These are phyloP conservation scores for Yarrowia alimentaria DNA, from an alignment of 805 yeast genomes.

Conservation along the genomic window DNA sequence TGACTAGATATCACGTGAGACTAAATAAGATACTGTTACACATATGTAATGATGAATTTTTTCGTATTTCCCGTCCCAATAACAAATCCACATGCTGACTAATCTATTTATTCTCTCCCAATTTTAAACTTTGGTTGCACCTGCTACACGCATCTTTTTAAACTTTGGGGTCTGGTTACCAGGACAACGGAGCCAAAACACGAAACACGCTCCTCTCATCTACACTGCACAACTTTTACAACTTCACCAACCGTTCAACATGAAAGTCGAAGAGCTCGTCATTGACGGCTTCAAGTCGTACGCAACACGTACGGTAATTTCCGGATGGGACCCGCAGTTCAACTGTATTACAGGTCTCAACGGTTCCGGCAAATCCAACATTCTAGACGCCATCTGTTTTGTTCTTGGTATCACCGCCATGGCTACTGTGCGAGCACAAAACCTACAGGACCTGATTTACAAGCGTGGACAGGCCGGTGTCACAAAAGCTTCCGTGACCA, in stretches of 20 bases:
- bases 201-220: constrained; percentile 22
- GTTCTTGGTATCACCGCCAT: constrained; percentile 95
- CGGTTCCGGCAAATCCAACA: constrained; percentile 97
- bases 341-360: constrained; percentile 97
- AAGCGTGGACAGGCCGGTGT: constrained; percentile 98
- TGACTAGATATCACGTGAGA: too few relatives aligned
- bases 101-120: too few relatives aligned
- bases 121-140: too few relatives aligned
- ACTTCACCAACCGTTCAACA: constrained; percentile 36
- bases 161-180: too few relatives aligned
- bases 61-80: too few relatives aligned
- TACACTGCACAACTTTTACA: background rate
- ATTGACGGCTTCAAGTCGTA: constrained; percentile 98
- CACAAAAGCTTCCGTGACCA: constrained; percentile 93
- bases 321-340: constrained; percentile 94
- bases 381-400: constrained; percentile 94
- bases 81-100: too few relatives aligned
- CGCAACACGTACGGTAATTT: constrained; percentile 92
- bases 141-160: too few relatives aligned
- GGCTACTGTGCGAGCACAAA: constrained; percentile 93
- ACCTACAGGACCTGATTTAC: constrained; percentile 88
- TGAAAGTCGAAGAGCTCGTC: constrained; percentile 94
- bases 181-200: constrained; percentile 19
- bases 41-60: too few relatives aligned
- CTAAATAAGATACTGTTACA: too few relatives aligned